Evolutionary conservation across 208 protist genomes (phyloP), one percentile per base, ranked within the genome.

Genomic region (Willaertia magna): DNA sequence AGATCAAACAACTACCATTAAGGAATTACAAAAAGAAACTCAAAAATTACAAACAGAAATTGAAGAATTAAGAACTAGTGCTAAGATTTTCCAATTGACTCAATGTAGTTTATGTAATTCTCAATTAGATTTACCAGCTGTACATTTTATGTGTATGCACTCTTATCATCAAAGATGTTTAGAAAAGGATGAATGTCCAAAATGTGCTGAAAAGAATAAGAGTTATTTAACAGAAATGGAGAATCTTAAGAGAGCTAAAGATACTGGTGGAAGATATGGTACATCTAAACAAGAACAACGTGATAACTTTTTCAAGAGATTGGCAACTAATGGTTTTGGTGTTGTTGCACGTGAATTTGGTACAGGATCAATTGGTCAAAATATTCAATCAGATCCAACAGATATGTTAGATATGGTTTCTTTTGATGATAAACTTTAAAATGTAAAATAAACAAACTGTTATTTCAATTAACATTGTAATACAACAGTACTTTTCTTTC

Each of bases 131-230:
- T 89, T 97, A 42, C 97, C 96, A 22, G 88, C 92, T 1, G 91
- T 98, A 74, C 96, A 98, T 85, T 98, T 98, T 86, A 84, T 97
- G 59, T 98, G 96, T 90, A 88, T 88, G 85, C 95, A 98, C 90
- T 94, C 92, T 46, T 97, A 97, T 89, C 96, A 98, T 86, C 91
- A 94, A 78, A 88, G 92, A 78, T 98, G 96, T 88, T 74, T 78
- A 1, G 88, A 88, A 78, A 86, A 88, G 51, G 90, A 92, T 47
- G 93, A 92, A 52, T 95, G 93, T 84, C 90, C 89, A 22, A 43
- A 88, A 26, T 95, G 93, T 87, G 86, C 87, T 1, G 79, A 79
- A 39, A 86, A 86, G 47, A 92, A 93, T 46, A 86, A 87, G 42
- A 88, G 91, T 86, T 85, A 93, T 43, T 46, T 91, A 14, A 91